These are phyloP conservation scores for Pichia occidentalis DNA, from an alignment of 805 yeast genomes.

Conservation along the genomic window DNA sequence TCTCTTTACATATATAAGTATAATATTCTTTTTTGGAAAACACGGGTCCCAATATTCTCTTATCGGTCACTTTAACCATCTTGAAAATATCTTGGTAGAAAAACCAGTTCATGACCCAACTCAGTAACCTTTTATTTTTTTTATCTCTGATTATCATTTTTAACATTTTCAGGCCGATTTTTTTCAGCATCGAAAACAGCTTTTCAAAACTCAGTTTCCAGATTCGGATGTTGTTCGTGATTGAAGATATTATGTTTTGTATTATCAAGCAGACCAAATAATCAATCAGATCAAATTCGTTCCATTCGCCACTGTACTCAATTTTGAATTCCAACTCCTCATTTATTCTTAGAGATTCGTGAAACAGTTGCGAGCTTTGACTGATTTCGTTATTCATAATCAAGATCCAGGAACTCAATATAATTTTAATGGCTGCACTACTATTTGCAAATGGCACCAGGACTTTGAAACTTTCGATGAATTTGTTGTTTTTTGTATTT, in stretches of 20 bases:
- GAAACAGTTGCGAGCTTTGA: slow-evolving; percentile 9
- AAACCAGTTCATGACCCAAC: slow-evolving; percentile 19
- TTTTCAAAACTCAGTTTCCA: slow-evolving; percentile 20
- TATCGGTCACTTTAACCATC: slow-evolving; percentile 18
- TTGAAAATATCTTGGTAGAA: slow-evolving; percentile 23
- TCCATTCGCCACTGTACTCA: not conserved
- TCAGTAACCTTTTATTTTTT: slow-evolving; percentile 9
- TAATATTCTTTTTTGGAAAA: slow-evolving; percentile 20
- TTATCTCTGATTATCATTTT: slow-evolving; percentile 7
- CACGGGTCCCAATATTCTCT: slow-evolving; percentile 17
- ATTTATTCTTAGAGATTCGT: slow-evolving; percentile 8
- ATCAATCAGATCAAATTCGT: slow-evolving; percentile 12
- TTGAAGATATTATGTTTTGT: slow-evolving; percentile 17
- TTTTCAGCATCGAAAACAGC: slow-evolving; percentile 12
- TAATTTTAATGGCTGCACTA: slow-evolving; percentile 11
- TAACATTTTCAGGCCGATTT: slow-evolving; percentile 15
- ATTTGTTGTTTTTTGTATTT: too few relatives aligned
- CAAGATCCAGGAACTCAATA: slow-evolving; percentile 16
- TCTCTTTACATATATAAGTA: slow-evolving; percentile 8
- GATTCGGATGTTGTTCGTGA: slow-evolving; percentile 16
- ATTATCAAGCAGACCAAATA: slow-evolving; percentile 17
- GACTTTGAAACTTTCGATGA: too few relatives aligned
- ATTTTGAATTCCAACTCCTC: slow-evolving; percentile 1
- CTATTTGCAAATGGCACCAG: too few relatives aligned
- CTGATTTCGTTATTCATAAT: slow-evolving; percentile 7